Conservation (phyloP, 2,329 filamentous ascomycete genomes). For the Scedosporium dehoogii region DNA sequence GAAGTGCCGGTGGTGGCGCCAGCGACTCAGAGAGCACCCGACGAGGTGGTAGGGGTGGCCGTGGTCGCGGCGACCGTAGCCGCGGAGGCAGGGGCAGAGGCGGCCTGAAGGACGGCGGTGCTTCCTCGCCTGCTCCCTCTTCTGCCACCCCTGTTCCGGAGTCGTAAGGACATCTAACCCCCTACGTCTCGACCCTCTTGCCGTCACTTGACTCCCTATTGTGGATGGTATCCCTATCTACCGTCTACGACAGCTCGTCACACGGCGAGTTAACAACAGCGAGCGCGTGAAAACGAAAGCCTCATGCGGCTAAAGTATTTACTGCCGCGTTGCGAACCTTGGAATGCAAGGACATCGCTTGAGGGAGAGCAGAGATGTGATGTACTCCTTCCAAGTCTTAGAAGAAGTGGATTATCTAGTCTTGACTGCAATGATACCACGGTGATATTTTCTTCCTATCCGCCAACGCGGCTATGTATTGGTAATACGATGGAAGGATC, state of each 20-base stretch:
- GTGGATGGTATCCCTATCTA: neutral
- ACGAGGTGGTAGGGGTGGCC: slow-evolving; percentile 45
- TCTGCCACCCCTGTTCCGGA: slow-evolving; percentile 38
- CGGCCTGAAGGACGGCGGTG: slow-evolving; percentile 49
- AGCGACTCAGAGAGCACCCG: slow-evolving; percentile 54
- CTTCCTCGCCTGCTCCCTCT: slow-evolving; percentile 42
- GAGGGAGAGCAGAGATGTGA: neutral
- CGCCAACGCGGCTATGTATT: neutral
- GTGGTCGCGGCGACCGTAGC: slow-evolving; percentile 39
- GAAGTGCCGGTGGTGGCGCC: slow-evolving; percentile 59
- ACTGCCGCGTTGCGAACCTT: neutral
- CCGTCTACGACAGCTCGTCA: neutral
- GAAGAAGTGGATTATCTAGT: slow-evolving; percentile 5
- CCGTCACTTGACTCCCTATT: neutral
- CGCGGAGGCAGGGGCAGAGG: slow-evolving; percentile 49
- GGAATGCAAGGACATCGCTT: neutral
- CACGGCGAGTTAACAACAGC: neutral
- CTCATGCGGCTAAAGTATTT: neutral
- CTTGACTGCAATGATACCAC: slow-evolving; percentile 5
- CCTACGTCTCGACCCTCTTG: neutral
- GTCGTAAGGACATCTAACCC: slow-evolving; percentile 10
- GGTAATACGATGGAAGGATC: neutral
- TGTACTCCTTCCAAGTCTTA: neutral
- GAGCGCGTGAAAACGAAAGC: neutral
- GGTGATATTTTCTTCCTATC: neutral